A percentile compares a stretch with the other conserved stretches of the same genome.
Evolutionary conservation across 1,284 basidiomycete species (phyloP).

Genomic region (Lignosus rhinocerotis): DNA sequence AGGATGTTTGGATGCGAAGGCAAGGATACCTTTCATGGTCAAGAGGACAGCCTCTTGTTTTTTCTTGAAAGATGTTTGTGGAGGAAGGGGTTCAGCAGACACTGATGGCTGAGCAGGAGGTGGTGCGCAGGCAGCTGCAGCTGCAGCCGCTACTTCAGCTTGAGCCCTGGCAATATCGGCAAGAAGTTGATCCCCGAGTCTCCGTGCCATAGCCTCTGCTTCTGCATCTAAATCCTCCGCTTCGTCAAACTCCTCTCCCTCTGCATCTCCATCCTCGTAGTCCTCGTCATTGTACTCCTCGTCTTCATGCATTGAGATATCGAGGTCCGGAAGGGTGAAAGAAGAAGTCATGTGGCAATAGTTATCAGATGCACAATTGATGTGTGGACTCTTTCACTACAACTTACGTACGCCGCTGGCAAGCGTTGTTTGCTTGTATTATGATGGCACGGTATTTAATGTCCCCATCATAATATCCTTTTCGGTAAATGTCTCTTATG

Average conservation of each 20-base stretch:
- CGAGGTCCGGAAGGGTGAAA: constrained; percentile 18
- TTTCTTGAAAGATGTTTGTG: constrained; percentile 27
- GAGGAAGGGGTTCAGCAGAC: constrained; percentile 1
- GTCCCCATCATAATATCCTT: constrained; percentile 11
- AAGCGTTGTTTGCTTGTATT: constrained; percentile 12
- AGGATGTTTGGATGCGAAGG: constrained; percentile 54
- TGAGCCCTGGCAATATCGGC: constrained; percentile 69
- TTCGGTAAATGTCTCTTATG: not conserved
- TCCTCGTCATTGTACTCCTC: constrained; percentile 31
- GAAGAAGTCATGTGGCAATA: constrained; percentile 3
- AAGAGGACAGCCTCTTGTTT: constrained; percentile 57
- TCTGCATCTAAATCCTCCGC: constrained; percentile 69
- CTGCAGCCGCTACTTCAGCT: constrained; percentile 39
- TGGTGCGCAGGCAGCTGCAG: constrained; percentile 31
- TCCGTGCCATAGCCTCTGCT: constrained; percentile 67
- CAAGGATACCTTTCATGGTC: constrained; percentile 63
- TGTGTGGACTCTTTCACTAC: not conserved
- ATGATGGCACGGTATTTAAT: constrained; percentile 8
- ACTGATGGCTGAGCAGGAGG: constrained; percentile 3
- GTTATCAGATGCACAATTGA: not conserved
- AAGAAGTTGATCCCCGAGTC: constrained; percentile 69
- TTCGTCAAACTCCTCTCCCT: constrained; percentile 47
- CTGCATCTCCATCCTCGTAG: constrained; percentile 46
- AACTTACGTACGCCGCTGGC: not conserved
- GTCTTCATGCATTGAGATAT: constrained; percentile 5